Conservation (phyloP, 2,329 filamentous ascomycete species). For the Epichloe elymi region DNA sequence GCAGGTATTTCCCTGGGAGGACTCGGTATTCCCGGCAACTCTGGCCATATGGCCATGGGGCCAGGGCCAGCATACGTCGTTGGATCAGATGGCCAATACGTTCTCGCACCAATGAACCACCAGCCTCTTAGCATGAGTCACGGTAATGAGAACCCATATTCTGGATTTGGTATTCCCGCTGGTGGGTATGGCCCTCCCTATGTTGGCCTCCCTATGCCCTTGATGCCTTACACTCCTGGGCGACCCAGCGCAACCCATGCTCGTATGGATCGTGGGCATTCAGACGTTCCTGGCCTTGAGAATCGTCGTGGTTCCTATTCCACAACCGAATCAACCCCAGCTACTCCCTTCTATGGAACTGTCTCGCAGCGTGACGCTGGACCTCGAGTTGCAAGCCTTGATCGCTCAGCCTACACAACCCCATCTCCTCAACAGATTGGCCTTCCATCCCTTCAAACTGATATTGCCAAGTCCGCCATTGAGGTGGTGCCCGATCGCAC, state of each 20-base stretch:
- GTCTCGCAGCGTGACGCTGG: conserved; percentile 46
- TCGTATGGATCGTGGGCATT: conserved; percentile 32
- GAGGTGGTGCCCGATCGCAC: conserved; percentile 31
- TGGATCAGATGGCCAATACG: conserved; percentile 25
- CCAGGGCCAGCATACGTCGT: conserved; percentile 24
- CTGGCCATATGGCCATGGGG: conserved; percentile 19
- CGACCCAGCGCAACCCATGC: conserved; percentile 30
- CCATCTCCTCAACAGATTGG: conserved; percentile 51
- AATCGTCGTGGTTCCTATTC: conserved; percentile 56
- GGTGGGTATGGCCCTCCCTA: conserved; percentile 24
- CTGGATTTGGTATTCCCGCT: conserved; percentile 18
- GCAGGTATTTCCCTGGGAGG: conserved; percentile 24
- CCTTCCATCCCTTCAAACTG: conserved; percentile 25
- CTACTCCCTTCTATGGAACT: conserved; percentile 51
- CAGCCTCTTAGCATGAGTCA: conserved; percentile 24
- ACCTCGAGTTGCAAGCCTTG: conserved; percentile 42
- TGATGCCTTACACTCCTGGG: conserved; percentile 41
- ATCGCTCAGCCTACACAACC: conserved; percentile 53
- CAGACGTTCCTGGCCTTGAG: conserved; percentile 48
- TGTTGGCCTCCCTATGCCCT: conserved; percentile 22
- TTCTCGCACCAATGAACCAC: conserved; percentile 23
- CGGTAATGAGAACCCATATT: conserved; percentile 20
- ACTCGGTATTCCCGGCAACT: conserved; percentile 19
- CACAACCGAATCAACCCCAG: conserved; percentile 52
- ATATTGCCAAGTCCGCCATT: conserved; percentile 28